Evolutionary conservation across 1,139 yeast genomes (phyloP).

Genomic region (Debaryomycetaceae sp.): DNA sequence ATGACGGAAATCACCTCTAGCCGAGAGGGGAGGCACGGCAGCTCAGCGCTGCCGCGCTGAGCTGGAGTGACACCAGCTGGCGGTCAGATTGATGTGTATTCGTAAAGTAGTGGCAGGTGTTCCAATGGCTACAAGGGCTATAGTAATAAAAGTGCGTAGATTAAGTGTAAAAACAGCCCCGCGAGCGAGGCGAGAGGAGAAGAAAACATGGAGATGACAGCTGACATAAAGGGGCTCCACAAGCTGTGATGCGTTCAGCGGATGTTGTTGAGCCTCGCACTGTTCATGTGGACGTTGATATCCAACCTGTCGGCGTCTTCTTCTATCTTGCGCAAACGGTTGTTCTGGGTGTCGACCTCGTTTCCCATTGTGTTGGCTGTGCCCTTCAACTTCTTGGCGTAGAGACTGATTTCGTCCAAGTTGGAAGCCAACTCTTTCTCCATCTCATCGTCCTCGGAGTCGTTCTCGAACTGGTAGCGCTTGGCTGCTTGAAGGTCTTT

Average conservation of each 20-base stretch:
- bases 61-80: too few species aligned
- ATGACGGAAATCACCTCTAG: too few species aligned
- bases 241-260: constrained; percentile 16
- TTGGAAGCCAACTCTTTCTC: constrained; percentile 54
- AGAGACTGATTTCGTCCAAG: constrained; percentile 49
- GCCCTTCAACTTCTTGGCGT: constrained; percentile 40
- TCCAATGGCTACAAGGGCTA: too few species aligned
- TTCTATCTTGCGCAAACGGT: constrained; percentile 46
- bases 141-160: too few species aligned
- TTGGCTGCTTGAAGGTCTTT: constrained; percentile 45
- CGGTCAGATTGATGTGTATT: too few species aligned
- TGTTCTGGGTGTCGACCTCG: constrained; percentile 52
- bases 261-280: constrained; percentile 42
- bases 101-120: too few species aligned
- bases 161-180: too few species aligned
- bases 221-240: too few species aligned
- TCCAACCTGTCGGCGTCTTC: constrained; percentile 57
- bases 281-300: constrained; percentile 51
- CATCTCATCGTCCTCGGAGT: constrained; percentile 57
- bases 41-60: too few species aligned
- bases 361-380: constrained; percentile 45
- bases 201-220: too few species aligned
- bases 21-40: too few species aligned
- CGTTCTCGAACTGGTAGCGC: constrained; percentile 50
- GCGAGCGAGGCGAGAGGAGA: too few species aligned